Evolutionary conservation across 352 stramenopile species (phyloP).

Genomic region (Globisporangium acanthophoron): DNA sequence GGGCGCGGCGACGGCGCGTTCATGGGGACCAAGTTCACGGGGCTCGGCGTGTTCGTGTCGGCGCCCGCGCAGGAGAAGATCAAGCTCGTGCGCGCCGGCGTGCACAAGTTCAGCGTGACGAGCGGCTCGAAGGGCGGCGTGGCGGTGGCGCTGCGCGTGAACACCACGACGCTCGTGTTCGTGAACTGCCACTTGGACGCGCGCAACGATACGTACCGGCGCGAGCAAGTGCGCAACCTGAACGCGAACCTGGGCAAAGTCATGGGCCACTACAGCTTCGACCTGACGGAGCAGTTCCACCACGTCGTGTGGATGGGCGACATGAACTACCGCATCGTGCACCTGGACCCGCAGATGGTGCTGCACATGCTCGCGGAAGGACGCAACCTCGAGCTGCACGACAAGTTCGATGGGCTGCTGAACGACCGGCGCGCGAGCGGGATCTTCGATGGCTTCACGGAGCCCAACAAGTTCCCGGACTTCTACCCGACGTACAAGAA

Average conservation of each 20-base stretch:
- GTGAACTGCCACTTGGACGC: constrained; percentile 84
- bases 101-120: constrained; percentile 80
- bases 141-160: constrained; percentile 63
- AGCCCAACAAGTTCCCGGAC: constrained; percentile 79
- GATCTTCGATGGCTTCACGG: constrained; percentile 78
- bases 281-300: constrained; percentile 86
- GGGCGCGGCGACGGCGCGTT: constrained; percentile 78
- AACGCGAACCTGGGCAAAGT: constrained; percentile 70
- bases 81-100: constrained; percentile 63
- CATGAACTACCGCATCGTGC: constrained; percentile 84
- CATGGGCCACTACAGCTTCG: constrained; percentile 77
- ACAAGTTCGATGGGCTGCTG: constrained; percentile 81
- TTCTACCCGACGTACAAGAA: constrained; percentile 91
- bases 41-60: constrained; percentile 73
- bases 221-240: constrained; percentile 78
- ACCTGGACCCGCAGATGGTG: constrained; percentile 66
- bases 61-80: constrained; percentile 48
- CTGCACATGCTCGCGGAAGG: constrained; percentile 77
- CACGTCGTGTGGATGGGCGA: constrained; percentile 89
- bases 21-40: constrained; percentile 82
- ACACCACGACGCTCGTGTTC: constrained; percentile 79
- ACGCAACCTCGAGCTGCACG: constrained; percentile 69
- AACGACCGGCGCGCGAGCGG: constrained; percentile 68
- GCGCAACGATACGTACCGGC: constrained; percentile 70
- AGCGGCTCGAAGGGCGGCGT: constrained; percentile 80